phyloP scores from a whole-genome alignment of 306 rosid genomes.

The Amphicarpaea edgeworthii region DNA sequence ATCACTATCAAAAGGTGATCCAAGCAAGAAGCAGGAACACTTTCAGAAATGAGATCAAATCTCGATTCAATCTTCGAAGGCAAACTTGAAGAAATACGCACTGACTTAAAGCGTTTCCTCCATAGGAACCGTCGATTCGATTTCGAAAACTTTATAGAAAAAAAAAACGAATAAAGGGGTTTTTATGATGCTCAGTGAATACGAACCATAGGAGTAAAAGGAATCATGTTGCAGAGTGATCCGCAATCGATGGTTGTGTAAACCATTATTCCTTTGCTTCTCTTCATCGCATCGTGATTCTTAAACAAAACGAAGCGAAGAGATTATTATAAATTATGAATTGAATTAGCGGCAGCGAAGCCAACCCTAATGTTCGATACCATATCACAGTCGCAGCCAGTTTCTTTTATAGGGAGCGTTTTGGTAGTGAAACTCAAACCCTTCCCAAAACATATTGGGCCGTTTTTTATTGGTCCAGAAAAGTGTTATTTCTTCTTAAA shows the following conservation, averaged over 20 bases:
- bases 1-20: slow-evolving; percentile 44
- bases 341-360: background rate
- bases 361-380: background rate
- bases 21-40: slow-evolving; percentile 25
- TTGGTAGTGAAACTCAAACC: background rate
- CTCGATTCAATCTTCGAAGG: slow-evolving; percentile 76
- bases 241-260: slow-evolving; percentile 57
- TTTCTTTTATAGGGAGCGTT: slow-evolving; percentile 12
- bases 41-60: slow-evolving; percentile 42
- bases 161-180: accelerated
- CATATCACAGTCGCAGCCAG: no score
- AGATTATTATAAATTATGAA: background rate
- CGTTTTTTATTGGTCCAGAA: background rate
- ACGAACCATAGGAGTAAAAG: slow-evolving; percentile 71
- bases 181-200: slow-evolving; percentile 87
- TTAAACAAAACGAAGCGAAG: background rate
- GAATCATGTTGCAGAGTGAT: slow-evolving; percentile 66
- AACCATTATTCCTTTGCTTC: slow-evolving; percentile 21
- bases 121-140: slow-evolving; percentile 85
- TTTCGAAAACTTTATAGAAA: background rate
- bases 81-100: slow-evolving; percentile 92
- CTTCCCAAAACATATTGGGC: slow-evolving; percentile 8
- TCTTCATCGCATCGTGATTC: slow-evolving; percentile 66
- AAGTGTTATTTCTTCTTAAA: background rate
- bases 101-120: slow-evolving; percentile 68